Percentiles rank a stretch among this genome's conserved stretches.
Conservation (phyloP, 2,329 filamentous ascomycete species). For the Raffaelea deltoideospora region DNA sequence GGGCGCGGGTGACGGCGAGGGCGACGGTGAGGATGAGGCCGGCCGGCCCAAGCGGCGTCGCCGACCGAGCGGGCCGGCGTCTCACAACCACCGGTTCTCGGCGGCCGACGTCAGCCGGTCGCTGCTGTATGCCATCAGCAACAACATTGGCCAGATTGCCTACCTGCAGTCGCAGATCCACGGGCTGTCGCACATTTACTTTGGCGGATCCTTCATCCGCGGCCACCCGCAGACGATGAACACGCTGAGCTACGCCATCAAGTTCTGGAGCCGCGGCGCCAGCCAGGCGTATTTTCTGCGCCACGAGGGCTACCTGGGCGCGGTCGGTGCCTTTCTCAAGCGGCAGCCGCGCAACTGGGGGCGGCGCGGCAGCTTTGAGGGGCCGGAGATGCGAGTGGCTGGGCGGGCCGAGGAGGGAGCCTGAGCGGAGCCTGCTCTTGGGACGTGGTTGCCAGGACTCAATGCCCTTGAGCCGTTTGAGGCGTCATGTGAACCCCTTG, state of each 20-base stretch:
- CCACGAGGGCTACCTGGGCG: conserved; percentile 89
- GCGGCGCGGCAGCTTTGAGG: conserved; percentile 61
- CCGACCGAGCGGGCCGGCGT: background rate
- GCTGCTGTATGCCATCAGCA: conserved; percentile 86
- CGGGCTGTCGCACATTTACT: conserved; percentile 83
- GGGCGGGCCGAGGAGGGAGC: too few relatives aligned
- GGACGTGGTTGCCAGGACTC: too few relatives aligned
- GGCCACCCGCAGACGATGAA: conserved; percentile 97
- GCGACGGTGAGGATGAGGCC: background rate
- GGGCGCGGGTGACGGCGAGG: background rate
- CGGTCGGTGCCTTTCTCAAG: conserved; percentile 88
- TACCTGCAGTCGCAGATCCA: conserved; percentile 97
- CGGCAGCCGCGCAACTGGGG: conserved; percentile 86
- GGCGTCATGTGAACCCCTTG: too few relatives aligned
- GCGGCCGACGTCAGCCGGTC: conserved; percentile 79
- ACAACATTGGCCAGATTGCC: conserved; percentile 96
- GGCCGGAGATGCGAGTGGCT: conserved; percentile 6
- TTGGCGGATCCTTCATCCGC: conserved; percentile 91
- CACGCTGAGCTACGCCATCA: conserved; percentile 89
- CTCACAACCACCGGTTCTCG: conserved; percentile 42
- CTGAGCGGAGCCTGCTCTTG: too few relatives aligned
- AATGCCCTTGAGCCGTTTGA: too few relatives aligned
- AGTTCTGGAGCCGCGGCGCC: conserved; percentile 83
- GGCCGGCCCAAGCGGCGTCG: background rate
- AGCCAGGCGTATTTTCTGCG: conserved; percentile 94